Conservation (phyloP, 768 basidiomycete genomes). For the Pleurotus sapidus region DNA sequence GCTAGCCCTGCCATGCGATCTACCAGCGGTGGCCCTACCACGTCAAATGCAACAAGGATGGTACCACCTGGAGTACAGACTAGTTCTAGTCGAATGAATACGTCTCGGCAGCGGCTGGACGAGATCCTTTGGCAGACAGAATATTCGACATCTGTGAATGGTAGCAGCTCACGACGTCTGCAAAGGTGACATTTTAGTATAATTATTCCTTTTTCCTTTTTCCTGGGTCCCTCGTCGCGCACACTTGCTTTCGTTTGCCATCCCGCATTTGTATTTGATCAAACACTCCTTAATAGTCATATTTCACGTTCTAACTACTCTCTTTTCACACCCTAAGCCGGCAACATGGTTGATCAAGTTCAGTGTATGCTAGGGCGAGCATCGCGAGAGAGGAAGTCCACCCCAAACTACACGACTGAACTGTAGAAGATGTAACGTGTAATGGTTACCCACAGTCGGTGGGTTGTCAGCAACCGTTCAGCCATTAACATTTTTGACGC, state of each 20-base stretch:
- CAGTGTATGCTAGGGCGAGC: too few species aligned
- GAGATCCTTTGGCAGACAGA: constrained; percentile 60
- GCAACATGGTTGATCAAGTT: too few species aligned
- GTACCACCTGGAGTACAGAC: constrained; percentile 12
- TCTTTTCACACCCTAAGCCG: too few species aligned
- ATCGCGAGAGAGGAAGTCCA: too few species aligned
- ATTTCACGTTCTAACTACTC: neutral
- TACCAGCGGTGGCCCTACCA: neutral
- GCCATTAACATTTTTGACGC: too few species aligned
- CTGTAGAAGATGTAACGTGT: too few species aligned
- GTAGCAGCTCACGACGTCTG: constrained; percentile 5
- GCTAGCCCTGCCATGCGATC: neutral
- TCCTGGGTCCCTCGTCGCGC: constrained; percentile 2
- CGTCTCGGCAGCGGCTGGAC: constrained; percentile 51
- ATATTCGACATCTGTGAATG: constrained; percentile 4
- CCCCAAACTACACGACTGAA: too few species aligned
- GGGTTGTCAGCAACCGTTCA: too few species aligned
- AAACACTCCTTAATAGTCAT: neutral
- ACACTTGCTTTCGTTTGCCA: constrained; percentile 10
- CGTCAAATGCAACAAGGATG: constrained; percentile 5
- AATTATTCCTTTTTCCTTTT: constrained; percentile 14
- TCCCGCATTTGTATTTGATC: constrained; percentile 14
- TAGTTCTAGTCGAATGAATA: constrained; percentile 26
- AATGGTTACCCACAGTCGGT: too few species aligned
- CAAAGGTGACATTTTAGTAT: constrained; percentile 6